These are phyloP conservation scores for Xylaria acuta DNA, from an alignment of 495 filamentous ascomycete genomes.

Conservation along the genomic window DNA sequence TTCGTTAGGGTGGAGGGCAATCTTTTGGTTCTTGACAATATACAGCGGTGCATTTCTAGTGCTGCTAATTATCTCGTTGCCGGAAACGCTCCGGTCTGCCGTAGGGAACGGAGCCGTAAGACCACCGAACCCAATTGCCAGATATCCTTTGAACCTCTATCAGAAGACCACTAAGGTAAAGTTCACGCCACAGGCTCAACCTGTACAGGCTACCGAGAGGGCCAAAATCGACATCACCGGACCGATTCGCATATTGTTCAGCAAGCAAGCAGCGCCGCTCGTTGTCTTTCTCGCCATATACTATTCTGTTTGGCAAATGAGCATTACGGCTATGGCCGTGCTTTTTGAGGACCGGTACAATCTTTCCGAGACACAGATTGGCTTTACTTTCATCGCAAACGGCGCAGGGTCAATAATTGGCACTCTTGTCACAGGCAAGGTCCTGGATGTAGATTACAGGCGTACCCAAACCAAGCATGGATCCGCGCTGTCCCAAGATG, in stretches of 20 bases:
- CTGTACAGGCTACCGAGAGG: slow-evolving; percentile 31
- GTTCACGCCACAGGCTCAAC: slow-evolving; percentile 28
- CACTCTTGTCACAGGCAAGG: slow-evolving; percentile 53
- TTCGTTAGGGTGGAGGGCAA: slow-evolving; percentile 59
- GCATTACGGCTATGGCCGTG: slow-evolving; percentile 59
- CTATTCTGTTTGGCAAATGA: slow-evolving; percentile 65
- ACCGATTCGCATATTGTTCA: slow-evolving; percentile 55
- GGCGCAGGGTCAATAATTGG: slow-evolving; percentile 59
- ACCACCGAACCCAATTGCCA: slow-evolving; percentile 37
- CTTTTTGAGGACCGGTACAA: slow-evolving; percentile 54
- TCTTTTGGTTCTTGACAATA: slow-evolving; percentile 65
- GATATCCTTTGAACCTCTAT: slow-evolving; percentile 46
- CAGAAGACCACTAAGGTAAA: slow-evolving; percentile 40
- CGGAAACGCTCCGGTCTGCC: slow-evolving; percentile 60
- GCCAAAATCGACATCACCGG: slow-evolving; percentile 48
- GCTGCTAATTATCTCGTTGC: slow-evolving; percentile 50
- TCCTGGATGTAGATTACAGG: slow-evolving; percentile 51
- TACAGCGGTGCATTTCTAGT: slow-evolving; percentile 54
- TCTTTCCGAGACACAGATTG: slow-evolving; percentile 54
- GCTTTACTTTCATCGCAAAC: slow-evolving; percentile 59
- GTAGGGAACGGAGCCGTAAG: slow-evolving; percentile 58
- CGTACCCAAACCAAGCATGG: slow-evolving; percentile 45
- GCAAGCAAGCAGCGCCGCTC: slow-evolving; percentile 52
- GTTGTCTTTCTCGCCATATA: slow-evolving; percentile 58
- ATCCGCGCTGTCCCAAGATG: slow-evolving; percentile 5